A percentile compares a stretch with the other conserved stretches of the same genome.
Evolutionary conservation across 169 alveolate genomes (phyloP).

Genomic region (Cryptosporidium felis): DNA sequence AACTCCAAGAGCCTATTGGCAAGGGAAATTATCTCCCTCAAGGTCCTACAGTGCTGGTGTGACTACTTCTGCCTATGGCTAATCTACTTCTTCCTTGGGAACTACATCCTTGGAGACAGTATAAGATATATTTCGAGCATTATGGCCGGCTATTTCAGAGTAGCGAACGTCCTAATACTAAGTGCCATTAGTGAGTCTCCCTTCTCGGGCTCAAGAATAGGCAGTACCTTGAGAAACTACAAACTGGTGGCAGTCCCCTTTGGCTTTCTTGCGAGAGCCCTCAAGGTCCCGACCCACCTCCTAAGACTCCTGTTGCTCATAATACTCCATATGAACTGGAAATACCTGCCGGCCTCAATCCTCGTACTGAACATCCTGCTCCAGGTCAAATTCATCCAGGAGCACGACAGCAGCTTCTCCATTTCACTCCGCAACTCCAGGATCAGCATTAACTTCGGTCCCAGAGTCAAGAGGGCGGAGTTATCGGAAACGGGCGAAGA

Average conservation of each 20-base stretch:
- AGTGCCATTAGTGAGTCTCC: not conserved
- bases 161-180: not conserved
- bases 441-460: not conserved
- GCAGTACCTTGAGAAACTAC: not conserved
- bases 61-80: constrained; percentile 53
- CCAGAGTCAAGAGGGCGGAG: not conserved
- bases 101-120: constrained; percentile 20
- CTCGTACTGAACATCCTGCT: constrained; percentile 18
- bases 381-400: constrained; percentile 2
- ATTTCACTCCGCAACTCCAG: not conserved
- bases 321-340: constrained; percentile 45
- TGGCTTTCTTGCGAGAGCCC: not conserved
- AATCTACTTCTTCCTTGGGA: constrained; percentile 8
- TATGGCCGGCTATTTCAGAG: not conserved
- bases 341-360: constrained; percentile 12
- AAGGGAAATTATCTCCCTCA: not conserved
- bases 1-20: constrained; percentile 8
- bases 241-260: not conserved
- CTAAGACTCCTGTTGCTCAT: not conserved
- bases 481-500: not conserved
- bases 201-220: not conserved
- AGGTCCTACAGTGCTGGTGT: constrained; percentile 19
- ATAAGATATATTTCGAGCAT: constrained; percentile 1
- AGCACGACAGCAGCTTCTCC: constrained; percentile 6
- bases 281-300: not conserved